Evolutionary conservation across 345 rosid genomes (phyloP).

Genomic region (Odontarrhena argentea): DNA sequence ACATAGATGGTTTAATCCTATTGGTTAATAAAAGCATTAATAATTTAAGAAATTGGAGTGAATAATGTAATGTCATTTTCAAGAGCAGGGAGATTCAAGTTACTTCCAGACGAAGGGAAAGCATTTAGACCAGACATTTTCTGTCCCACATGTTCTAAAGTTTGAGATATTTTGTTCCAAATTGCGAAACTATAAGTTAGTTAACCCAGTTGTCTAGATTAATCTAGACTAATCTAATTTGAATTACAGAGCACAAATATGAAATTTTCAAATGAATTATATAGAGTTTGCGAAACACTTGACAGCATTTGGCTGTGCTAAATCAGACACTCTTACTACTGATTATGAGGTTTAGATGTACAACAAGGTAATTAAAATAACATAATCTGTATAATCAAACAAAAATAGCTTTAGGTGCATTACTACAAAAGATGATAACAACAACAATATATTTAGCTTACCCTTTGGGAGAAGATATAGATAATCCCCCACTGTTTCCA

Average conservation of each 20-base stretch:
- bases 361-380: slow-evolving; percentile 1
- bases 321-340: slow-evolving; percentile 14
- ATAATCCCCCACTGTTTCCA: slow-evolving; percentile 26
- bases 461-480: slow-evolving; percentile 30
- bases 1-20: background rate
- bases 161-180: background rate
- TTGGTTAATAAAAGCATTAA: background rate
- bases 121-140: slow-evolving; percentile 13
- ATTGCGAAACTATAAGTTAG: background rate
- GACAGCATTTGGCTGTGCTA: background rate
- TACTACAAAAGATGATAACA: slow-evolving; percentile 13
- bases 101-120: slow-evolving; percentile 28
- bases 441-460: slow-evolving; percentile 28
- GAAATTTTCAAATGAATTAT: slow-evolving; percentile 8
- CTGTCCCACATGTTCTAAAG: background rate
- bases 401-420: slow-evolving; percentile 10
- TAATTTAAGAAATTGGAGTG: background rate
- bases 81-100: background rate
- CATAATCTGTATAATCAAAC: slow-evolving; percentile 11
- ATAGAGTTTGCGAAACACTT: slow-evolving; percentile 19
- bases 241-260: background rate
- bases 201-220: background rate
- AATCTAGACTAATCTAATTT: background rate
- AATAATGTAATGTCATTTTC: slow-evolving; percentile 17
- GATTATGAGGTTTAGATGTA: slow-evolving; percentile 12